Percentiles rank a stretch among this genome's conserved stretches.
Conservation (phyloP, 2,329 filamentous ascomycete genomes). For the Arachnomyces sp. region DNA sequence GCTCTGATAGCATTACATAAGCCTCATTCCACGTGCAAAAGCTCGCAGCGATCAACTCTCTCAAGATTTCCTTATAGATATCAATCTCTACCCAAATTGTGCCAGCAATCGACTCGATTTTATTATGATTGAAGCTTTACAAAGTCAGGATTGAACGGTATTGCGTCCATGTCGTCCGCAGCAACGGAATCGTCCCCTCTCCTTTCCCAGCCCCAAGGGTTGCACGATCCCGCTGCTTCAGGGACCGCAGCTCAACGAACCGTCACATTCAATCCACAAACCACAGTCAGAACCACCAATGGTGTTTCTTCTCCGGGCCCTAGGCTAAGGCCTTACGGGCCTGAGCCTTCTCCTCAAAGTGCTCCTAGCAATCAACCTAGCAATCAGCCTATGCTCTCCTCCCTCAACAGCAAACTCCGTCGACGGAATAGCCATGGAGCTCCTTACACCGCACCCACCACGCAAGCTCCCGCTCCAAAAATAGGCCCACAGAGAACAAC, state of each 20-base stretch:
- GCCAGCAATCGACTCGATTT: too few relatives aligned
- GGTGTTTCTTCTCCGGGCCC: slow-evolving; percentile 34
- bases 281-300: slow-evolving; percentile 38
- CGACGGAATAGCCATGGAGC: slow-evolving; percentile 76
- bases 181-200: slow-evolving; percentile 35
- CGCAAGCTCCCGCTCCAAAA: slow-evolving; percentile 51
- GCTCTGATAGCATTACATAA: too few relatives aligned
- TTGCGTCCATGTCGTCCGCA: slow-evolving; percentile 26
- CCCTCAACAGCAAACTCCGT: slow-evolving; percentile 79
- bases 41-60: too few relatives aligned
- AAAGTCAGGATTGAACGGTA: too few relatives aligned
- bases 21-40: too few relatives aligned
- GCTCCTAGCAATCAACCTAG: slow-evolving; percentile 35
- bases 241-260: slow-evolving; percentile 27
- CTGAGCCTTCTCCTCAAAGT: not conserved
- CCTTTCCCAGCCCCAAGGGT: slow-evolving; percentile 28
- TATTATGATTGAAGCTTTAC: too few relatives aligned
- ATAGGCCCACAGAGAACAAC: slow-evolving; percentile 92
- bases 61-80: too few relatives aligned
- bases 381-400: slow-evolving; percentile 60
- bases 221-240: slow-evolving; percentile 29
- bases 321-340: slow-evolving; percentile 27
- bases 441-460: slow-evolving; percentile 37
- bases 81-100: too few relatives aligned
- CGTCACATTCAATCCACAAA: slow-evolving; percentile 42